Percentiles rank a stretch among this genome's conserved stretches.
phyloP scores from a whole-genome alignment of 768 basidiomycete species.

The Mycena albidolilacea region DNA sequence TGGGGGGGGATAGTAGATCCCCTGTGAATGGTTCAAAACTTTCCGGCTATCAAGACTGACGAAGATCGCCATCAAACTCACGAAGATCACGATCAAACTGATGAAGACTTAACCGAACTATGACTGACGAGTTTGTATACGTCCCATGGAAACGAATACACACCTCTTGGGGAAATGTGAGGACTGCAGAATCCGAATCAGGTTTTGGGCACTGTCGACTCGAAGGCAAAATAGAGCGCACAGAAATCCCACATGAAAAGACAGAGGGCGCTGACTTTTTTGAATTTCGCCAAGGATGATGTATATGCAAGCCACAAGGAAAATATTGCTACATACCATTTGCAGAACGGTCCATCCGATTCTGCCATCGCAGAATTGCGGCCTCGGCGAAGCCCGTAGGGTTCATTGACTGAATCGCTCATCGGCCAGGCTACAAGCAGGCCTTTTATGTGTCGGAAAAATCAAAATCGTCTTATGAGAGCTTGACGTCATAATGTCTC shows the following conservation, averaged over 20 bases:
- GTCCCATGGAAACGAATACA: too few species aligned
- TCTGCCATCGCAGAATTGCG: slow-evolving; percentile 30
- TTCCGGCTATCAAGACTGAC: too few species aligned
- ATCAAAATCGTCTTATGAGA: too few species aligned
- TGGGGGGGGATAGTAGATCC: too few species aligned
- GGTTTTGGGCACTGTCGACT: background rate
- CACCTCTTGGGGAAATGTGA: slow-evolving; percentile 39
- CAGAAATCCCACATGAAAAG: slow-evolving; percentile 37
- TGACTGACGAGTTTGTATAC: too few species aligned
- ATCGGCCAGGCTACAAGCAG: background rate
- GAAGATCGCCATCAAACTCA: too few species aligned
- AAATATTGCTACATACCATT: slow-evolving; percentile 23
- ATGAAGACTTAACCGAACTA: too few species aligned
- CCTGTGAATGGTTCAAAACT: too few species aligned
- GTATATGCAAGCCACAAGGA: background rate
- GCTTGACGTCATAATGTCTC: too few species aligned
- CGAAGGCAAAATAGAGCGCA: slow-evolving; percentile 10
- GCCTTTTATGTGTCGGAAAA: too few species aligned
- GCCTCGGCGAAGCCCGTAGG: background rate
- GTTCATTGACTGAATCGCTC: background rate
- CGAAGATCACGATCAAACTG: too few species aligned
- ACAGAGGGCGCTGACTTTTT: slow-evolving; percentile 35
- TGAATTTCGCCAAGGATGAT: background rate
- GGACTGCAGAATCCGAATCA: slow-evolving; percentile 10
- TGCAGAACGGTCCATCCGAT: slow-evolving; percentile 34